phyloP scores from a whole-genome alignment of 176 grass and related monocot species.

The Lolium rigidum region DNA sequence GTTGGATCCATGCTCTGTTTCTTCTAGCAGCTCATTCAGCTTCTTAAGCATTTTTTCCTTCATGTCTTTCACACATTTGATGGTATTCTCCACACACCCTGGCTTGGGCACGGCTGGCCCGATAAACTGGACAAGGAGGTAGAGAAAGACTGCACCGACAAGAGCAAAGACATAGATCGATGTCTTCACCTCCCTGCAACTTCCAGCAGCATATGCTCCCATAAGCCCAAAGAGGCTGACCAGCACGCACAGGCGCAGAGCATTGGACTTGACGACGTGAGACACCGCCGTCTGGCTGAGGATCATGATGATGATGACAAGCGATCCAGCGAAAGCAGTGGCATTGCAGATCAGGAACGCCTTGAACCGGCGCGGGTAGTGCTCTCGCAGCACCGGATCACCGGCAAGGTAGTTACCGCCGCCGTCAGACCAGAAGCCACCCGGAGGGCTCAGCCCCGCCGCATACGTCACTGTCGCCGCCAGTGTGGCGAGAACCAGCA shows the following conservation, averaged over 20 bases:
- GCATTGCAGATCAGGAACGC: slow-evolving; percentile 53
- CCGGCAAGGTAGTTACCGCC: slow-evolving; percentile 30
- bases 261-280: slow-evolving; percentile 55
- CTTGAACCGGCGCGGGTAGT: slow-evolving; percentile 48
- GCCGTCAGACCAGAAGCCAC: slow-evolving; percentile 44
- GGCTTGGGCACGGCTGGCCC: slow-evolving; percentile 21
- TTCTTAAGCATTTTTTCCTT: not conserved
- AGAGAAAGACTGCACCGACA: slow-evolving; percentile 40
- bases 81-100: not conserved
- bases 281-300: slow-evolving; percentile 42
- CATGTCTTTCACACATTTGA: not conserved
- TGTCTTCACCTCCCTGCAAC: slow-evolving; percentile 48
- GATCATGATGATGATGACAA: slow-evolving; percentile 54
- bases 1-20: not conserved
- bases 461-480: slow-evolving; percentile 44
- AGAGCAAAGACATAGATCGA: slow-evolving; percentile 51
- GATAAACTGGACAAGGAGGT: slow-evolving; percentile 41
- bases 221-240: slow-evolving; percentile 55
- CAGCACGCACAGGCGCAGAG: slow-evolving; percentile 44
- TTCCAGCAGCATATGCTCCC: slow-evolving; percentile 51
- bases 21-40: not conserved
- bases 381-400: slow-evolving; percentile 41
- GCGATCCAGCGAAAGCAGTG: slow-evolving; percentile 47
- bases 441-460: slow-evolving; percentile 48
- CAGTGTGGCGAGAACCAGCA: slow-evolving; percentile 50